phyloP scores from a whole-genome alignment of 257 asterid species.

The Ocimum tenuiflorum region DNA sequence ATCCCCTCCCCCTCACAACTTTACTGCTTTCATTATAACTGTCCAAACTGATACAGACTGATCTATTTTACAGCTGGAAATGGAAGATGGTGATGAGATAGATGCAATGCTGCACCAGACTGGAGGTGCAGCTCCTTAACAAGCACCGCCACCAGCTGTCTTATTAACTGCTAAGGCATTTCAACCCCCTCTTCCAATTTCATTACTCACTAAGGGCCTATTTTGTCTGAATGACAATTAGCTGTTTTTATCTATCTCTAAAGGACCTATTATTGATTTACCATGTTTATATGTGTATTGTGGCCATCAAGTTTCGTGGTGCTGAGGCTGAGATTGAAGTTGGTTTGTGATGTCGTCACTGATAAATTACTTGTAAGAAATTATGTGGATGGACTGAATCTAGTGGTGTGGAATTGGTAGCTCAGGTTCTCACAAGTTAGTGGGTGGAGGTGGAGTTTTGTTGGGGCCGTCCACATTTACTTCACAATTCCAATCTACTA shows the following conservation, averaged over 20 bases:
- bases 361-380: neutral
- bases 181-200: too few species aligned
- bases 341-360: neutral
- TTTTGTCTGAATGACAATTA: too few species aligned
- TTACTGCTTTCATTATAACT: neutral
- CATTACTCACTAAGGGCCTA: too few species aligned
- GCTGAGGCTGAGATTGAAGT: neutral
- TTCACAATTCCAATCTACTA: neutral
- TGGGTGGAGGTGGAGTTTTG: too few species aligned
- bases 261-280: too few species aligned
- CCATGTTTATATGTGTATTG: too few species aligned
- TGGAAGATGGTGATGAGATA: conserved; percentile 47
- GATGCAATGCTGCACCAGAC: conserved; percentile 49
- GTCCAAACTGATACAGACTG: neutral
- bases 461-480: too few species aligned
- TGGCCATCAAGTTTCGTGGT: too few species aligned
- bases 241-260: too few species aligned
- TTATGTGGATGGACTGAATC: too few species aligned
- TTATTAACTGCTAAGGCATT: neutral
- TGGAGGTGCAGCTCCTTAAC: conserved; percentile 26
- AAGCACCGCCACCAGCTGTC: neutral
- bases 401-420: too few species aligned
- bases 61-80: conserved; percentile 25
- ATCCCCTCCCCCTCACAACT: neutral
- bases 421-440: too few species aligned